Conservation (phyloP, 2,329 filamentous ascomycete genomes). For the Dendryphion nanum region DNA sequence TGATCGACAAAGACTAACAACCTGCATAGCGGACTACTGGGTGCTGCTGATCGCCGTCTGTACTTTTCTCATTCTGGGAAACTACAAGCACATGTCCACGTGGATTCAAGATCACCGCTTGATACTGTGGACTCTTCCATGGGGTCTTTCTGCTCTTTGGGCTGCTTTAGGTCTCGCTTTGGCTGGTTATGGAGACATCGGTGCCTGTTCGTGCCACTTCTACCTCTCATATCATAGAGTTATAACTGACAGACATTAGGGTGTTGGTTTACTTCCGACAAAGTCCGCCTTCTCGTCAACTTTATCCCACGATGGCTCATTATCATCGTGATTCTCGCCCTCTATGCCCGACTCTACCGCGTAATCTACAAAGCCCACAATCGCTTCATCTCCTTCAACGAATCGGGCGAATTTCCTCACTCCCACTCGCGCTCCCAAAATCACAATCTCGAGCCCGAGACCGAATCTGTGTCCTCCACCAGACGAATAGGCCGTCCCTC, state of each 20-base stretch:
- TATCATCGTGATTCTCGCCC: conserved; percentile 37
- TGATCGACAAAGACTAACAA: background rate
- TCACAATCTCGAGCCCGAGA: conserved; percentile 4
- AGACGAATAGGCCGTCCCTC: conserved; percentile 16
- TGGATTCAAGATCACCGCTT: conserved; percentile 40
- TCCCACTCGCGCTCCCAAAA: conserved; percentile 5
- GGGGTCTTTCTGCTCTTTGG: conserved; percentile 39
- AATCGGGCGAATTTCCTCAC: too few species aligned
- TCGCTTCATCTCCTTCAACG: conserved; percentile 31
- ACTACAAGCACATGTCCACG: conserved; percentile 33
- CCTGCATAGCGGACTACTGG: conserved; percentile 42
- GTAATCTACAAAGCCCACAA: conserved; percentile 41
- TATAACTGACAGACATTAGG: background rate
- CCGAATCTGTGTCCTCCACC: conserved; percentile 19
- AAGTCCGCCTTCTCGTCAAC: conserved; percentile 40
- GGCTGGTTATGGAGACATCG: conserved; percentile 19
- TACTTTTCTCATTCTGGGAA: conserved; percentile 43
- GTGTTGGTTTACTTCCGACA: conserved; percentile 46
- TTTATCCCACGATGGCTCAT: conserved; percentile 46
- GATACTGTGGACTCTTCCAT: conserved; percentile 37
- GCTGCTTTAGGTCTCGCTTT: conserved; percentile 22
- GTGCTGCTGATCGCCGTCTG: conserved; percentile 43
- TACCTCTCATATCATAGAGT: background rate
- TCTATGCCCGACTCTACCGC: conserved; percentile 42
- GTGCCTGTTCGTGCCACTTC: conserved; percentile 12